Percentiles rank a stretch among this genome's conserved stretches.
phyloP scores from a whole-genome alignment of 148 eudicot species.

The Linanthus parryae region DNA sequence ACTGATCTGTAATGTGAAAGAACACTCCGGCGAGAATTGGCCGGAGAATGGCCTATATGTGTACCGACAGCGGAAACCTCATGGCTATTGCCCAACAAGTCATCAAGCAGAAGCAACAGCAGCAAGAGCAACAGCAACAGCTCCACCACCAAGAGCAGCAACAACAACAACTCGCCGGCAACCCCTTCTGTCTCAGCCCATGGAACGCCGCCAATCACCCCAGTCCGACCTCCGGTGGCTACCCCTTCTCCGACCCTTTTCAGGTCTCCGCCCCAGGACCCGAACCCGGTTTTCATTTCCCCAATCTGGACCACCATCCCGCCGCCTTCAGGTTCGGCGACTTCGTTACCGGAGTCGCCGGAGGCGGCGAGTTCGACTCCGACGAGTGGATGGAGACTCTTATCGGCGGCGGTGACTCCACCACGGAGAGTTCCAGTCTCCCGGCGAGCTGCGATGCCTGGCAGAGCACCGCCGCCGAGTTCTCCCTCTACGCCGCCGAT shows the following conservation, averaged over 20 bases:
- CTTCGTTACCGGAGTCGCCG: constrained; percentile 28
- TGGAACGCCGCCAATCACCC: constrained; percentile 29
- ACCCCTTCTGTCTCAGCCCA: constrained; percentile 36
- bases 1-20: no score
- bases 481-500: constrained; percentile 33
- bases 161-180: constrained; percentile 20
- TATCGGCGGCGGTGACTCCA: constrained; percentile 43
- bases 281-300: constrained; percentile 46
- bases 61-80: constrained; percentile 90
- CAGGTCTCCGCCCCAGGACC: constrained; percentile 19
- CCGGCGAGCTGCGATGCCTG: constrained; percentile 40
- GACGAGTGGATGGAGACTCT: constrained; percentile 96
- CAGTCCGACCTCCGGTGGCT: constrained; percentile 18
- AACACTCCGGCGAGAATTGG: constrained; percentile 17
- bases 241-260: constrained; percentile 52
- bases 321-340: constrained; percentile 46
- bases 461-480: constrained; percentile 26
- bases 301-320: constrained; percentile 35
- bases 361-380: constrained; percentile 63
- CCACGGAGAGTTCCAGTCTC: constrained; percentile 33
- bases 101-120: constrained; percentile 74
- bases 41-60: constrained; percentile 79
- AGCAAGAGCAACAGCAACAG: constrained; percentile 47
- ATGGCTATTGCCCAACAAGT: constrained; percentile 98
- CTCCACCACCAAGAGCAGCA: constrained; percentile 30